Base-by-base conservation (phyloP, 1,284 basidiomycete species). In the Heliocybe sulcata region DNA sequence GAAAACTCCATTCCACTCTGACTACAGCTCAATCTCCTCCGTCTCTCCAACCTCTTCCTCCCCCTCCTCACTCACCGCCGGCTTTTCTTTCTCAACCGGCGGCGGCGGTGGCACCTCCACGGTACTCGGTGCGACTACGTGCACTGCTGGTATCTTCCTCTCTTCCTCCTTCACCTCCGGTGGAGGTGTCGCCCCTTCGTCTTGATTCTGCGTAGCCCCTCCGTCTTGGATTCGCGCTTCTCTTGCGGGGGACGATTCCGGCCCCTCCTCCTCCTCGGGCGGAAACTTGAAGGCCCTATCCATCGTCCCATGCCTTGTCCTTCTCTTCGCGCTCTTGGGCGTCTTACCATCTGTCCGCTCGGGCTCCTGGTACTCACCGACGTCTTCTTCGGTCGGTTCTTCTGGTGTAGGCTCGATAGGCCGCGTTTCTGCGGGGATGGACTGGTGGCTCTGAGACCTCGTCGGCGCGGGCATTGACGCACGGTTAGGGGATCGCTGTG, bases 241-340 rank as follows among this genome's bases (percentile, higher is more conserved):
- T 19, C 55, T 42, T 3, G 54, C 52, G 20, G 56, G 51, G 16
- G 60, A 22, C 16, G 62, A 59, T 23, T 57, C 57, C 2, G 70
- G 64, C 8, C 68, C 64, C 6, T 66, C 67, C 45, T 67, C 62
- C 20, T 67, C 59, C 2, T 73, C 63, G 25, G 79, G 71, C 25
- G 87, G 89, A 72, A 91, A 92, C 63, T 79, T 83, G 71, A 91
- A 92, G 56, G 83, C 79, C 57, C 75, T 80, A 64, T 88, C 87
- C 87, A 91, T 91, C 50, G 83, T 85, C 22, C 88, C 87, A 53
- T 72, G 73, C 51, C 75, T 67, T 52, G 60, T 58, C n/a, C 64
- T 66, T 2, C 61, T 55, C 14, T 55, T 60, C 23, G 59, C 60
- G 31, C 55, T 60, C 53, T 45, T 60, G 60, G n/a, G 63, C 55